Evolutionary conservation across 768 basidiomycete genomes (phyloP), one percentile per base, ranked within the genome.

Genomic region (Podaxis sp.): DNA sequence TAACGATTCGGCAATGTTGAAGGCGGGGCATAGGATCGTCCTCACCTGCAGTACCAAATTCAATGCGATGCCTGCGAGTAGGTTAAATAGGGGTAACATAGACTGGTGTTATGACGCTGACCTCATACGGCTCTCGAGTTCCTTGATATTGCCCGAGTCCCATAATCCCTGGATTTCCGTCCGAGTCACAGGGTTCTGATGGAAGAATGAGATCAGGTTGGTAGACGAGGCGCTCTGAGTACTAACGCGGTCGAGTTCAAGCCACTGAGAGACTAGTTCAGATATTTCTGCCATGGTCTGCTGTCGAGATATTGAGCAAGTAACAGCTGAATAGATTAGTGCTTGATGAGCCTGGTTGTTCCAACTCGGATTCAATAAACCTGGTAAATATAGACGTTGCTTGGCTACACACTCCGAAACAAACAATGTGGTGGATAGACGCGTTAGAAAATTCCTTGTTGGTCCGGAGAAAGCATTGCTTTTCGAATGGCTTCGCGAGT

Each of bases 1-100:
- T 22, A 20, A 12, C 13, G 49, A 50, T 28, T 8, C 24, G 5
- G 22, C 11, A 24, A 28, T 3, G 22, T 10, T 10, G 22, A 24
- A 24, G 20, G 48, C 13, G 48, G 22, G 20, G 10, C 11, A 20
- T 50, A 24, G 13, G 46, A 48, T 26, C n/a, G 56, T 41, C 22
- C 73, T 64, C 71, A 88, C 93, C 93, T 60, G 93, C 92, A 24
- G 93, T 96, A 4, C 93, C 93, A 72, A 96, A 96, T 63, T 89
- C 84, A 66, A 96, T 95, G 38, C 93, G 84, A 3, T 76, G 75
- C 66, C 90, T 91, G 68, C 2, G 59, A 50, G 26, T 17, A 2
- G 11, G 46, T 65, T 28, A 55, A 53, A 38, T 28, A 48, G 12
- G 15, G 20, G 13, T 22, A 41, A 48, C 13, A 49, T 40, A 57